phyloP scores from a whole-genome alignment of 1,139 yeast genomes.

The Yamadazyma mexicana region DNA sequence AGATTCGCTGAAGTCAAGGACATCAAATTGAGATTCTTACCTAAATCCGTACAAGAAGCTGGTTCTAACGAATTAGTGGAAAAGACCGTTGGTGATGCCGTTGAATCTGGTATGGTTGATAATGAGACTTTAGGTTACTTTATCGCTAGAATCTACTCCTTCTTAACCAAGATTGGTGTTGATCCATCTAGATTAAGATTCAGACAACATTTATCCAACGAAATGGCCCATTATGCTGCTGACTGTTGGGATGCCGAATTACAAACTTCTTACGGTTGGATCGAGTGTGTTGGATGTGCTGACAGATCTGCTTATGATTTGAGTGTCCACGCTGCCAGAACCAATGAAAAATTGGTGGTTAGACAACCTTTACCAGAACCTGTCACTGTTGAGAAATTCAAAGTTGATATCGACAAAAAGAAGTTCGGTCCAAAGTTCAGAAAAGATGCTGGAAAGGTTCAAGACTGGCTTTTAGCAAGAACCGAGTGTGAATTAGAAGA shows the following conservation, averaged over 20 bases:
- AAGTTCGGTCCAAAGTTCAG: constrained; percentile 97
- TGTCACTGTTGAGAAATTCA: constrained; percentile 74
- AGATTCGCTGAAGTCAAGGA: constrained; percentile 77
- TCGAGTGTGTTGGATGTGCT: constrained; percentile 99
- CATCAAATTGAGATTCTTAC: constrained; percentile 71
- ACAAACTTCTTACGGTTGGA: constrained; percentile 96
- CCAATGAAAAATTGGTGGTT: constrained; percentile 91
- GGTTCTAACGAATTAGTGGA: constrained; percentile 73
- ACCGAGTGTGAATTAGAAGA: constrained; percentile 85
- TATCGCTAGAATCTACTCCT: constrained; percentile 85
- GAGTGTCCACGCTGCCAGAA: constrained; percentile 91
- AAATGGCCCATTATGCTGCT: constrained; percentile 99
- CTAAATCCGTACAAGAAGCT: constrained; percentile 81
- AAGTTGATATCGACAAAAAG: constrained; percentile 86
- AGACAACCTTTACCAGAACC: constrained; percentile 90
- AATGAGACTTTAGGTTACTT: constrained; percentile 97
- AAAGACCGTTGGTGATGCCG: constrained; percentile 87
- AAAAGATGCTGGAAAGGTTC: constrained; percentile 93
- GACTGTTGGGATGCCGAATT: constrained; percentile 99
- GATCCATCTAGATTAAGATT: constrained; percentile 82
- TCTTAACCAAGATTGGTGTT: constrained; percentile 87
- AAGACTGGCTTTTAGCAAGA: constrained; percentile 71
- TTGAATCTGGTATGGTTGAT: constrained; percentile 81
- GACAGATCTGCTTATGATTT: constrained; percentile 98
- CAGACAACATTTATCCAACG: constrained; percentile 98